A percentile compares a stretch with the other conserved stretches of the same genome.
phyloP scores from a whole-genome alignment of 179 eudicot species.

The Corrigiola litoralis region DNA sequence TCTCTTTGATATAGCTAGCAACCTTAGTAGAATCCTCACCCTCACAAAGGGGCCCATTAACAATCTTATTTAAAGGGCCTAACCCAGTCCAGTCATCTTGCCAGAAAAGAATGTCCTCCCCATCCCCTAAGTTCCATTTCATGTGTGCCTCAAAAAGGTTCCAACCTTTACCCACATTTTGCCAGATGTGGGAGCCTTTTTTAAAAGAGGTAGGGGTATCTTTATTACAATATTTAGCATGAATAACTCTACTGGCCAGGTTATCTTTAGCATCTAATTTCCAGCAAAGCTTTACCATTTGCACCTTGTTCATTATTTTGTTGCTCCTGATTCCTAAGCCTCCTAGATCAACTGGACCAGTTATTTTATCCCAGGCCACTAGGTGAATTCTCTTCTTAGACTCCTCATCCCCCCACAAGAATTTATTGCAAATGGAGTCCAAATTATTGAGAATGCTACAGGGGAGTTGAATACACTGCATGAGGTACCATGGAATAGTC shows the following conservation, averaged over 20 bases:
- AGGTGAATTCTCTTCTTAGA: neutral
- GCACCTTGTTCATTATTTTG: neutral
- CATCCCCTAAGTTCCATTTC: no score
- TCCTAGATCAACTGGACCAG: neutral
- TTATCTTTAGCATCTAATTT: neutral
- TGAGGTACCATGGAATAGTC: neutral
- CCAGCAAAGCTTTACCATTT: neutral
- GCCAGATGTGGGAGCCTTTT: neutral
- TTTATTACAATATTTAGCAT: neutral
- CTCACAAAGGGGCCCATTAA: no score
- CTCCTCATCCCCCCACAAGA: neutral
- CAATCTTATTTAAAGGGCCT: no score
- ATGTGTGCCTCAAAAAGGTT: no score
- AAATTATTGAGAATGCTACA: accelerated
- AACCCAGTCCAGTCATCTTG: no score
- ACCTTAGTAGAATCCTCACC: no score
- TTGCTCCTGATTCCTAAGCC: neutral
- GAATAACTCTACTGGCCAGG: no score
- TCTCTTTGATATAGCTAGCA: no score
- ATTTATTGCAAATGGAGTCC: neutral
- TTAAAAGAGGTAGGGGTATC: neutral
- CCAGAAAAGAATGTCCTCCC: no score
- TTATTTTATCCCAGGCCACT: neutral
- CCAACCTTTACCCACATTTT: neutral
- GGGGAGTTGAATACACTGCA: neutral